Evolutionary conservation across 257 asterid species (phyloP), one percentile per base, ranked within the genome.

Genomic region (Jaltomata sinuosa): DNA sequence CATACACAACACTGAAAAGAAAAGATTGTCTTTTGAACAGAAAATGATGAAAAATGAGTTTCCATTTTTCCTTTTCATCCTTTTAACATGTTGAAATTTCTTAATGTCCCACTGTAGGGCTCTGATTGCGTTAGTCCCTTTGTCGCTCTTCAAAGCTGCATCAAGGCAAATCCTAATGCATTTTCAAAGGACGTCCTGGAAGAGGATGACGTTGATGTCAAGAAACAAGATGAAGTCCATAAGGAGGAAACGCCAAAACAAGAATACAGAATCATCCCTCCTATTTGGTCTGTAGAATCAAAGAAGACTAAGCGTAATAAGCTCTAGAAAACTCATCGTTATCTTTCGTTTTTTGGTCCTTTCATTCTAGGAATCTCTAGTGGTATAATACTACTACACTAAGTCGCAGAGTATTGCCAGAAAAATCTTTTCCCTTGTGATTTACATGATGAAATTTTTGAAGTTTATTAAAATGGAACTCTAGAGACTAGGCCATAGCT

Each of bases 61-160:
- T 12, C 34, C 19, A 1, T 71, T 34, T 59, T 53, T 22, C 16
- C 10, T 36, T 57, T 16, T 16, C 34, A 12, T 29, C 11, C 25
- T 8, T 82, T 19, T 50, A 50, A 19, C 27, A 29, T 38, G 15
- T n/a, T 76, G 62, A 47, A 49, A 25, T 11, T 4, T 5, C 29
- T 7, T 69, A 40, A 31, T 50, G 62, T 40, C 32, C 47, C 38
- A 19, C 74, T 84, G 83, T 74, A 89, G 88, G 98, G 98, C 81
- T 89, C 97, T 0, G 98, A 94, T 68, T 96, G 97, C 5, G 97
- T 96, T 80, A 49, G 84, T 38, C 98, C 98, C 21, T 96, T 96
- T 18, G 97, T 96, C 84, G 95, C 94, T 77, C 92, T 96, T 64
- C 99, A 94, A 90, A 93, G 84, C 64, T 96, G 99, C 89, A 92